These are phyloP conservation scores for Solanum sitiens DNA, from an alignment of 257 asterid species.

Conservation along the genomic window DNA sequence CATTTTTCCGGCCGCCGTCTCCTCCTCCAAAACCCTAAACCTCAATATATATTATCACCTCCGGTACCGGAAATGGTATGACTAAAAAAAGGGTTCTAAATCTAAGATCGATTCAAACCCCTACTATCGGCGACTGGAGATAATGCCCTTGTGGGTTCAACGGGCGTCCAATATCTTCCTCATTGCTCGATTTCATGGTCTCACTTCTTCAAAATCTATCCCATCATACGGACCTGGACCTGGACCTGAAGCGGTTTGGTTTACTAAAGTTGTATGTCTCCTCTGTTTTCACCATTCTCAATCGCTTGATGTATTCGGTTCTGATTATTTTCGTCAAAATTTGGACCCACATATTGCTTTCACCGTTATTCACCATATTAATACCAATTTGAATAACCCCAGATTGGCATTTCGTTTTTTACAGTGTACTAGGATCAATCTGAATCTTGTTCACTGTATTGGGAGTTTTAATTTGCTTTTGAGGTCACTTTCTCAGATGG, in stretches of 20 bases:
- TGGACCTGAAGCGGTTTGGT: constrained; percentile 45
- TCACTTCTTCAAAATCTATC: constrained; percentile 17
- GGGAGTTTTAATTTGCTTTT: constrained; percentile 43
- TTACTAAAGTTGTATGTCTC: constrained; percentile 67
- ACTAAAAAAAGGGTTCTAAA: not conserved
- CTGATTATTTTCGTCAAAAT: constrained; percentile 53
- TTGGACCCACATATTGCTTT: constrained; percentile 55
- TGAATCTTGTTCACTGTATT: constrained; percentile 45
- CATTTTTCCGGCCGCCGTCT: not conserved
- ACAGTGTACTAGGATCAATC: constrained; percentile 42
- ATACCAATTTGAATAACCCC: constrained; percentile 30
- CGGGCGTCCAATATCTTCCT: constrained; percentile 42
- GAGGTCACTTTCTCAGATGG: constrained; percentile 52
- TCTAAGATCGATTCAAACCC: not conserved
- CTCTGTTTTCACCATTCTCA: constrained; percentile 44
- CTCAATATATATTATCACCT: not conserved
- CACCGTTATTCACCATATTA: constrained; percentile 48
- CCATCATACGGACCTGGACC: constrained; percentile 1
- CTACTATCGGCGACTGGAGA: constrained; percentile 5
- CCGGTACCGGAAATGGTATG: constrained; percentile 12
- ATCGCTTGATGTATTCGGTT: constrained; percentile 28
- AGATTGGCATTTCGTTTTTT: constrained; percentile 66
- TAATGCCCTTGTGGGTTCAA: constrained; percentile 60
- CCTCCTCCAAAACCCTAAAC: not conserved
- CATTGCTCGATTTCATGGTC: constrained; percentile 39